Percentiles rank a stretch among this genome's conserved stretches.
phyloP scores from a whole-genome alignment of 257 asterid genomes.

The Solanum dulcamara region DNA sequence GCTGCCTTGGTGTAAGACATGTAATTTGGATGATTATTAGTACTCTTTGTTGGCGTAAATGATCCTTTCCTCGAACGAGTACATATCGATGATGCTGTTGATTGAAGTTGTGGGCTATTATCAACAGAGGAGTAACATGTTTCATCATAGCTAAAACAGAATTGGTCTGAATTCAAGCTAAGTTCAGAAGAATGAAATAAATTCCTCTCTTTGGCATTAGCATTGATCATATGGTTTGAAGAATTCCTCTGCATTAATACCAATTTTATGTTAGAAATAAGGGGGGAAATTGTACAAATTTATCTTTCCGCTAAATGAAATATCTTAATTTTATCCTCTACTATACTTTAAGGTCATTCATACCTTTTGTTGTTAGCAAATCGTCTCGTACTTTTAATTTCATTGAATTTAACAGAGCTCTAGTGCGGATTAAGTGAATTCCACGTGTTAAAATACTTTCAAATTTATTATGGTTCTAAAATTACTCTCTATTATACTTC shows the following conservation, averaged over 20 bases:
- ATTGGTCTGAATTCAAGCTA: constrained; percentile 33
- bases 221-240: constrained; percentile 4
- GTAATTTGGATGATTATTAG: constrained; percentile 51
- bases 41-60: constrained; percentile 59
- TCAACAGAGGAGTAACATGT: constrained; percentile 37
- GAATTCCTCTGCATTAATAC: constrained; percentile 34
- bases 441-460: too few species aligned
- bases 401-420: not conserved
- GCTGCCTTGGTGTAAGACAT: constrained; percentile 79
- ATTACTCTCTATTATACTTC: not conserved
- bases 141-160: constrained; percentile 30
- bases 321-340: not conserved
- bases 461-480: not conserved
- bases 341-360: not conserved
- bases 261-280: not conserved
- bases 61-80: constrained; percentile 25
- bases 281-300: not conserved
- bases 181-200: constrained; percentile 47
- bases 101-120: constrained; percentile 39
- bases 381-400: not conserved
- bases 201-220: constrained; percentile 13
- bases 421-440: not conserved
- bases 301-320: not conserved
- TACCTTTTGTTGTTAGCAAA: not conserved
- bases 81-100: constrained; percentile 29